Evolutionary conservation across 805 yeast genomes (phyloP), one percentile per base, ranked within the genome.

Genomic region (Yamadazyma nakazawae): DNA sequence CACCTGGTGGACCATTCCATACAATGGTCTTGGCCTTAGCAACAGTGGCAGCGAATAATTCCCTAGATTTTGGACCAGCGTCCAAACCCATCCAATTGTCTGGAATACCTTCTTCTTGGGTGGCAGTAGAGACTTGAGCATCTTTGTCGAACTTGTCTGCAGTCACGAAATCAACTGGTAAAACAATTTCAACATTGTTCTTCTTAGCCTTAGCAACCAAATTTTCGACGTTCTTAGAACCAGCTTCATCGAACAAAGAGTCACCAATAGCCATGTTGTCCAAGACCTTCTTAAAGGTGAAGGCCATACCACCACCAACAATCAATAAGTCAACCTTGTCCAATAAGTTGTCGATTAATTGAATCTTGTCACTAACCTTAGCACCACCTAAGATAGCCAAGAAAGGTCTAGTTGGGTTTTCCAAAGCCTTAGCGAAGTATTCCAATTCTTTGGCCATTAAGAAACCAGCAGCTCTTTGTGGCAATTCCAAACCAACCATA

Each of bases 1-100:
- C 99, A 81, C 99, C 99, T 74, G 99, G 97, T 56, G 99, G 99
- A 71, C 99, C 99, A 80, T 94, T 94, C 99, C 99, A 94, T 68
- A 94, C 94, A 63, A 94, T 92, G 64, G 99, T 94, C 84, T 92
- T 90, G 60, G 99, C 95, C 74, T 85, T 79, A 56, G 86, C 85
- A 61, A 94, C 88, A 55, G 96, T 84, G 57, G 76, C 83, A 57
- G 84, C 80, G 68, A 87, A 94, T 59, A 86, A 79, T 72, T 82
- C 79, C 63, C 81, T 78, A 53, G 96, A 80, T 78, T 88, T 84
- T 75, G 90, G 91, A 75, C 99, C 99, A 63, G 83, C 82, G 74
- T 94, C 99, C 65, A 94, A 81, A 67, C 99, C 99, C 84, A 86
- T 84, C 88, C 95, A 85, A 61, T 84, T 84, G 60, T 85, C 96